These are phyloP conservation scores for Bassia scoparia DNA, from an alignment of 148 eudicot species.

Conservation along the genomic window DNA sequence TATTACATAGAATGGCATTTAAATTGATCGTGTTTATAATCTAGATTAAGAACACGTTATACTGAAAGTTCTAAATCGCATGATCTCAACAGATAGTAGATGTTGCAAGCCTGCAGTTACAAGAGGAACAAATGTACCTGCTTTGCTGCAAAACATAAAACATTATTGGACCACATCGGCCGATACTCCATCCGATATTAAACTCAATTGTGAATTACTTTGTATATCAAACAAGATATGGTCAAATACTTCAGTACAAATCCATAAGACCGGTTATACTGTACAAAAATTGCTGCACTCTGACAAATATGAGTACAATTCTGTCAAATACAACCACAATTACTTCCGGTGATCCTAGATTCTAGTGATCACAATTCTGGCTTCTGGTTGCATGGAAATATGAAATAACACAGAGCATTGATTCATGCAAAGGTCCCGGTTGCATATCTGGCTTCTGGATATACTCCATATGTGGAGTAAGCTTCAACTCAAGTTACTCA, in stretches of 20 bases:
- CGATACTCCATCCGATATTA: conserved; percentile 4
- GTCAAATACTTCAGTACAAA: background rate
- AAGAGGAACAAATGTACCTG: conserved; percentile 46
- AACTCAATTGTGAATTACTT: background rate
- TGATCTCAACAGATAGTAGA: conserved; percentile 48
- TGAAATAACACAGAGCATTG: no score
- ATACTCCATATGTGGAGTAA: no score
- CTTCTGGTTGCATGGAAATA: no score
- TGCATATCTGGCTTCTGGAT: no score
- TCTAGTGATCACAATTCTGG: no score
- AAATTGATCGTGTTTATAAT: background rate
- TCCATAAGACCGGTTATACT: background rate
- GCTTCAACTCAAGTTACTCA: no score
- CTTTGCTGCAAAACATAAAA: conserved; percentile 40
- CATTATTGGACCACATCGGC: conserved; percentile 1
- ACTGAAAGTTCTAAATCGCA: background rate
- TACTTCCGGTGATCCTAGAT: no score
- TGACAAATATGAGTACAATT: no score
- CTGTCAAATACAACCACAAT: no score
- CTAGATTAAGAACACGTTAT: background rate
- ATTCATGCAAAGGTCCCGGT: no score
- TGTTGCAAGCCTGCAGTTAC: conserved; percentile 38
- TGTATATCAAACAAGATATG: background rate
- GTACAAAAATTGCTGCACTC: background rate
- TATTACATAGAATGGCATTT: background rate